Conservation (phyloP, 2,329 filamentous ascomycete species). For the Fusarium sp. region DNA sequence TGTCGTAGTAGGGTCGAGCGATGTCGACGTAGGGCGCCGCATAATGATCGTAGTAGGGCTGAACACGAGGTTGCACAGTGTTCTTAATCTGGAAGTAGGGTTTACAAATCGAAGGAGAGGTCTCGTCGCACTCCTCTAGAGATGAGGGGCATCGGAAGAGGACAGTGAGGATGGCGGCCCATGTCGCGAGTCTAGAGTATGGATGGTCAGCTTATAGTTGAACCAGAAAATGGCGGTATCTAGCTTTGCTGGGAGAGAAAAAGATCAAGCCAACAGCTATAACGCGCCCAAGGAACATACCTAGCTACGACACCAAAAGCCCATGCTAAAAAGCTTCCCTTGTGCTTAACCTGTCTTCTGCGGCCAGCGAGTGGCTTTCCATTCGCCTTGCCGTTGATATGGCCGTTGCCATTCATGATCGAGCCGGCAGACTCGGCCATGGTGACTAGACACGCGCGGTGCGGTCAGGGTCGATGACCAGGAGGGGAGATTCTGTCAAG, state of each 20-base stretch:
- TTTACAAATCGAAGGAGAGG: slow-evolving; percentile 82
- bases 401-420: slow-evolving; percentile 55
- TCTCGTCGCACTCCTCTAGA: slow-evolving; percentile 72
- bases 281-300: slow-evolving; percentile 52
- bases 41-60: slow-evolving; percentile 88
- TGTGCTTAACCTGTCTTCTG: slow-evolving; percentile 39
- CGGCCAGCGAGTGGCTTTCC: slow-evolving; percentile 42
- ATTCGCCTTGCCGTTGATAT: slow-evolving; percentile 49
- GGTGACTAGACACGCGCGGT: slow-evolving; percentile 38
- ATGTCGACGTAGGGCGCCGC: slow-evolving; percentile 83
- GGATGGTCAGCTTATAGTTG: slow-evolving; percentile 1
- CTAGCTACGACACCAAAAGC: slow-evolving; percentile 64
- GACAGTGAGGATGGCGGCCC: slow-evolving; percentile 85
- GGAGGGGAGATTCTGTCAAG: slow-evolving; percentile 11
- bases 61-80: slow-evolving; percentile 75
- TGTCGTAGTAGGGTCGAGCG: slow-evolving; percentile 78
- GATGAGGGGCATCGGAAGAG: slow-evolving; percentile 84
- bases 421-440: slow-evolving; percentile 52
- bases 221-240: neutral
- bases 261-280: neutral
- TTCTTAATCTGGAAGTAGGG: slow-evolving; percentile 78
- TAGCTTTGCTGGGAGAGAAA: slow-evolving; percentile 10
- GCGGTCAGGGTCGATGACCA: slow-evolving; percentile 20
- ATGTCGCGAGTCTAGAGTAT: slow-evolving; percentile 74
- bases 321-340: slow-evolving; percentile 50